Base-by-base conservation (phyloP, 305 asterid species). In the Salvia sclarea region DNA sequence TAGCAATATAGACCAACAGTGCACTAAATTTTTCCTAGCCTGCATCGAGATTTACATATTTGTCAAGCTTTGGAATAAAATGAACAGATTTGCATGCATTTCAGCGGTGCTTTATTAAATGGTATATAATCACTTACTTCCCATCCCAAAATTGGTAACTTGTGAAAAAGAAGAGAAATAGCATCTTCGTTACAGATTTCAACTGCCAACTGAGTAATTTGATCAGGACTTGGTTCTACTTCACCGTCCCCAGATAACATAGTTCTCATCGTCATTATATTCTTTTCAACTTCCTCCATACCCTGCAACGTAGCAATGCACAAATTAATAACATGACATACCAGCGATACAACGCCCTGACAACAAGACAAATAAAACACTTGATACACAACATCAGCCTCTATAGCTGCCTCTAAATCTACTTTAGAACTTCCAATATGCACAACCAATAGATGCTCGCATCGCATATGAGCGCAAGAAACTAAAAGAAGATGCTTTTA, bases 231-330 rank as follows among this genome's bases (percentile, higher is more conserved):
- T 25, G 99, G 97, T 80, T 94, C 98, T 45, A 77, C 79, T 72
- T 94, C 99, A 60, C 98, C 94, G 71, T 94, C 98, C 75, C 99
- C 99, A 31, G 85, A 81, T 73, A 94, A 81, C 95, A 91, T 91
- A 72, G 80, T 77, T 85, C 76, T 89, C 95, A 94, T 86, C 47
- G 93, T 24, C 79, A 76, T 72, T 50, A 91, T 76, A 81, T 94
- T 94, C 86, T 91, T 94, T 85, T 94, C 99, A 73, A 89, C 99
- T 79, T 94, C 99, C 84, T 94, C 98, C 83, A 91, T 78, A 61
- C 96, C 97, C 99, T 94, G 80, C 38, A 65, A 41, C 52, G 40
- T 38, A 57, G 66, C 33, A 24, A 58, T 52, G 55, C n/a, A 25
- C 48, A 70, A 55, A 66, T 61, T 35, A 66, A 44, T 35, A 66